Percentiles rank a stretch among this genome's conserved stretches.
phyloP scores from a whole-genome alignment of 2,329 filamentous ascomycete genomes.

The Colletotrichum coccodes region DNA sequence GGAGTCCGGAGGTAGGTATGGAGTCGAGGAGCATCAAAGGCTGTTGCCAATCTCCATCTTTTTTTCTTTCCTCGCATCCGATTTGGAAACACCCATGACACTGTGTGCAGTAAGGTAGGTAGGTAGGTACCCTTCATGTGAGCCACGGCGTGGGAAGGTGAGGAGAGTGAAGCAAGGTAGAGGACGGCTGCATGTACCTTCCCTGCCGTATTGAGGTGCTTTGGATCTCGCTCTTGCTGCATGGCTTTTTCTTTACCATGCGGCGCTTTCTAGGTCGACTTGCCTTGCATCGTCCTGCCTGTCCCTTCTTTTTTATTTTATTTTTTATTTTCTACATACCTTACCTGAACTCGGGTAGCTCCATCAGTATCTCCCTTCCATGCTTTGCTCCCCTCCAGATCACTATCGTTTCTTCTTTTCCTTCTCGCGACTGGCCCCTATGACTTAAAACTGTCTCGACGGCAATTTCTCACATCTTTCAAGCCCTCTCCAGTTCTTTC shows the following conservation, averaged over 20 bases:
- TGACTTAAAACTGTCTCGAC: constrained; percentile 32
- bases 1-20: neutral
- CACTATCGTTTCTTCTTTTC: constrained; percentile 15
- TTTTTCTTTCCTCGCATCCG: neutral
- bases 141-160: neutral
- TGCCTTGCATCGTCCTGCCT: neutral
- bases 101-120: constrained; percentile 10
- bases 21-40: neutral
- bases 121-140: neutral
- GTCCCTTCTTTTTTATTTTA: neutral
- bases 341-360: constrained; percentile 14
- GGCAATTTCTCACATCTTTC: constrained; percentile 13
- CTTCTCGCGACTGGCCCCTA: constrained; percentile 19
- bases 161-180: constrained; percentile 1
- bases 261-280: neutral
- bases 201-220: constrained; percentile 6
- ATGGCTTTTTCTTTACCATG: constrained; percentile 2
- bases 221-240: constrained; percentile 3
- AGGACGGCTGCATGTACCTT: constrained; percentile 12
- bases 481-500: constrained; percentile 3
- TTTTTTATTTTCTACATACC: neutral
- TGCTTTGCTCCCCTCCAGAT: constrained; percentile 18
- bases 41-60: neutral
- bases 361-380: constrained; percentile 30
- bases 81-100: constrained; percentile 18